These are phyloP conservation scores for Podospora pseudocomata DNA, from an alignment of 495 filamentous ascomycete genomes.

Conservation along the genomic window DNA sequence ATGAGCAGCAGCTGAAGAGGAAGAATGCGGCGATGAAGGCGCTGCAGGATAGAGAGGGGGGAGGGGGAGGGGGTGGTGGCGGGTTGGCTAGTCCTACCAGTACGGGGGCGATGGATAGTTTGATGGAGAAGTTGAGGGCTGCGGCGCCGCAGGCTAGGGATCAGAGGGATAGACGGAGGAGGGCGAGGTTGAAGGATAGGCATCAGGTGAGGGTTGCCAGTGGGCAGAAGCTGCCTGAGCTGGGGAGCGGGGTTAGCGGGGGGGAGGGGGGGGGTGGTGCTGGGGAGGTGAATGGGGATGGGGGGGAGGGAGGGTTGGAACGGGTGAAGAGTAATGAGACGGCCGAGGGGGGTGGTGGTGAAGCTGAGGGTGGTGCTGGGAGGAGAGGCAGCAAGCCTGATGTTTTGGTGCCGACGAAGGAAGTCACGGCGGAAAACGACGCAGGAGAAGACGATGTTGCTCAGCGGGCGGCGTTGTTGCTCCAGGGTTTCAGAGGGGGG, in stretches of 20 bases:
- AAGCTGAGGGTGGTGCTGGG: constrained; percentile 30
- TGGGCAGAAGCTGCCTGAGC: constrained; percentile 76
- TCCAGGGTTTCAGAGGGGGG: constrained; percentile 71
- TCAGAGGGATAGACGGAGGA: constrained; percentile 79
- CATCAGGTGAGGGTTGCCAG: constrained; percentile 89
- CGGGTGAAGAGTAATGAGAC: constrained; percentile 23
- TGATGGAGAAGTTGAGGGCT: constrained; percentile 93
- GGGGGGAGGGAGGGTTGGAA: constrained; percentile 38
- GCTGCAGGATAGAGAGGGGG: constrained; percentile 45
- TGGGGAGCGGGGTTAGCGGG: constrained; percentile 50
- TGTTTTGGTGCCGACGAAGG: constrained; percentile 34
- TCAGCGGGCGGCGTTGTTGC: constrained; percentile 73
- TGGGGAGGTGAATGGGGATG: constrained; percentile 42
- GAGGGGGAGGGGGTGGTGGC: constrained; percentile 39
- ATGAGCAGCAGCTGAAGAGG: constrained; percentile 86
- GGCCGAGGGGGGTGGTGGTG: constrained; percentile 34
- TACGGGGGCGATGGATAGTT: constrained; percentile 90
- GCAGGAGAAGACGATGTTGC: constrained; percentile 71
- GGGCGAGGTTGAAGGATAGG: constrained; percentile 83
- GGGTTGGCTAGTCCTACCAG: constrained; percentile 64
- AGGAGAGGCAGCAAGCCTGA: constrained; percentile 35
- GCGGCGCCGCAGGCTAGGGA: constrained; percentile 86
- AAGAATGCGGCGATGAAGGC: constrained; percentile 69
- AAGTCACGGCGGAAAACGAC: constrained; percentile 49
- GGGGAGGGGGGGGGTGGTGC: constrained; percentile 33